Evolutionary conservation across 1,139 yeast species (phyloP).

Genomic region (Trichomonascaceae sp.): DNA sequence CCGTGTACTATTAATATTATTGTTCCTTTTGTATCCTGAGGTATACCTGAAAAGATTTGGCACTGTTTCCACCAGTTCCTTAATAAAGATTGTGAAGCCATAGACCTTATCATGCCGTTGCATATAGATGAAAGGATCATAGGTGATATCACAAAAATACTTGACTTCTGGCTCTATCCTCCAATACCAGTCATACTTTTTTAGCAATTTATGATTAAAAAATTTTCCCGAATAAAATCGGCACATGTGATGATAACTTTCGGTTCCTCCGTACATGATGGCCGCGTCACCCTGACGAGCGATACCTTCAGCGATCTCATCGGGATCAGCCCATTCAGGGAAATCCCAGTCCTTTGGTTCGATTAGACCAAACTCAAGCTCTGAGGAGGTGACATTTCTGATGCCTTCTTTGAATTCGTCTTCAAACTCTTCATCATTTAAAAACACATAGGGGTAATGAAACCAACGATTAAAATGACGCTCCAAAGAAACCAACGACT

Average conservation of each 20-base stretch:
- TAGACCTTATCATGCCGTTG: conserved; percentile 59
- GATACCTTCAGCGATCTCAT: conserved; percentile 46
- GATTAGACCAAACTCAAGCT: conserved; percentile 60
- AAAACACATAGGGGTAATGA: conserved; percentile 81
- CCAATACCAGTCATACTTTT: conserved; percentile 82
- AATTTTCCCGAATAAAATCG: conserved; percentile 75
- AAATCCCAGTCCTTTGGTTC: conserved; percentile 54
- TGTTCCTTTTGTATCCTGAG: conserved; percentile 48
- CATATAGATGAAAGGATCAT: conserved; percentile 88
- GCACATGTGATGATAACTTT: conserved; percentile 65
- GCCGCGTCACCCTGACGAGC: conserved; percentile 72
- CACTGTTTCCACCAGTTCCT: conserved; percentile 70
- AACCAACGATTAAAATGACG: conserved; percentile 87
- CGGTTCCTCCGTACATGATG: conserved; percentile 73
- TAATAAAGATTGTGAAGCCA: conserved; percentile 73
- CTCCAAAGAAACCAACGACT: conserved; percentile 67
- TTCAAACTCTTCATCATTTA: conserved; percentile 71
- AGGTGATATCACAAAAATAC: conserved; percentile 82
- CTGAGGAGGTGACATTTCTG: conserved; percentile 44
- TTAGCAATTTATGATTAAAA: conserved; percentile 61
- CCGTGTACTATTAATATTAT: conserved; percentile 45
- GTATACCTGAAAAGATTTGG: conserved; percentile 76
- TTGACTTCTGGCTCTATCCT: conserved; percentile 88
- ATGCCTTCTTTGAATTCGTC: conserved; percentile 54
- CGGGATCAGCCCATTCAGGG: conserved; percentile 34